phyloP scores from a whole-genome alignment of 495 filamentous ascomycete species.

The Chaetomium fimeti region DNA sequence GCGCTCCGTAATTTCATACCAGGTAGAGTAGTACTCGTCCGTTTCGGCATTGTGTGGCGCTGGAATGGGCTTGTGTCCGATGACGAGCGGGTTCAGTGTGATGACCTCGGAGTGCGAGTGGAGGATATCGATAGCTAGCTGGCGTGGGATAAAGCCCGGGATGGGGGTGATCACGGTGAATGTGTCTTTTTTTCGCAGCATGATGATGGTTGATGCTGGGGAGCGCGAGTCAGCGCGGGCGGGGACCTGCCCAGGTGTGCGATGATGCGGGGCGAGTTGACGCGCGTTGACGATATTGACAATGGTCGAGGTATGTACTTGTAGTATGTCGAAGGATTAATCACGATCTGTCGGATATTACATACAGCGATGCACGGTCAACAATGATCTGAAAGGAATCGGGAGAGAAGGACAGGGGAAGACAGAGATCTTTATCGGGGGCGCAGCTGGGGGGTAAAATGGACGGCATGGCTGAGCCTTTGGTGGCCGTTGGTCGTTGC shows the following conservation, averaged over 20 bases:
- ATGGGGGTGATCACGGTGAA: constrained; percentile 51
- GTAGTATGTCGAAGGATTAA: not conserved
- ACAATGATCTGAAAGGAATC: constrained; percentile 11
- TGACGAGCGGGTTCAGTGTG: constrained; percentile 71
- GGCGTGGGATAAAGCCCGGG: constrained; percentile 50
- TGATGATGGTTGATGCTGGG: constrained; percentile 23
- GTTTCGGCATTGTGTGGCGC: constrained; percentile 62
- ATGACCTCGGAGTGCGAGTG: constrained; percentile 68
- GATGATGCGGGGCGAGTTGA: not conserved
- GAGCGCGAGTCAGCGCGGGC: not conserved
- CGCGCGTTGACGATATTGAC: not conserved
- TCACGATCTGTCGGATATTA: not conserved
- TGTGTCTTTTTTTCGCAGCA: constrained; percentile 52
- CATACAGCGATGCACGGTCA: not conserved
- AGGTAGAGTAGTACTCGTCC: constrained; percentile 69
- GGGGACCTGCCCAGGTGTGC: not conserved
- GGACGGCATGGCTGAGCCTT: not conserved
- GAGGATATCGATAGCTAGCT: constrained; percentile 47
- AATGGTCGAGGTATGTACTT: no score
- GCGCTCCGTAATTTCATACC: constrained; percentile 66
- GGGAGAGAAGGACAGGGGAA: not conserved
- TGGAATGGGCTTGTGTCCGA: constrained; percentile 59
- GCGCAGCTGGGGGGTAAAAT: constrained; percentile 4
- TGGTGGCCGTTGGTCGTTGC: not conserved
- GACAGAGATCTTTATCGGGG: constrained; percentile 14